Conservation (phyloP, 2,329 filamentous ascomycete species). For the Thermoascus crustaceus region DNA sequence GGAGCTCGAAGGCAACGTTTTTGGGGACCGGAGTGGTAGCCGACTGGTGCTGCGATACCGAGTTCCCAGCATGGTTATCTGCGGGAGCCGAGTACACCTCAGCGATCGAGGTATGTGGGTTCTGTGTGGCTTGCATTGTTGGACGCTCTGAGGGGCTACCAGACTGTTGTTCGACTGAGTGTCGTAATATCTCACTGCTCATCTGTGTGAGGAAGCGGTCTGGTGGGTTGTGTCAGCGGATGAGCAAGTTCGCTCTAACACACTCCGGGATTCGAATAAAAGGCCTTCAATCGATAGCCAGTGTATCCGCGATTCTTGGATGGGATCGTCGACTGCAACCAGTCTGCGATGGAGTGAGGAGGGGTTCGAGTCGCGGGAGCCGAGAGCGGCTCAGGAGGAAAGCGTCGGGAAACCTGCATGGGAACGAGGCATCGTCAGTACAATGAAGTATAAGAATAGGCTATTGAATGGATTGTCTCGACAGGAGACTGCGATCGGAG, state of each 20-base stretch:
- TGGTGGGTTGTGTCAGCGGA: constrained; percentile 9
- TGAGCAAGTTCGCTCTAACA: constrained; percentile 28
- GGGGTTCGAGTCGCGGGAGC: constrained; percentile 29
- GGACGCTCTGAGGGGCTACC: constrained; percentile 19
- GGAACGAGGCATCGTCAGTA: constrained; percentile 15
- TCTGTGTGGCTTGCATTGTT: constrained; percentile 26
- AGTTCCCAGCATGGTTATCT: constrained; percentile 21
- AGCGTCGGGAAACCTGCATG: constrained; percentile 19
- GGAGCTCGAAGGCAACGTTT: constrained; percentile 57
- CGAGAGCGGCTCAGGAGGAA: constrained; percentile 26
- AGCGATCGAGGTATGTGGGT: constrained; percentile 12
- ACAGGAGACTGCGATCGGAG: constrained; percentile 7
- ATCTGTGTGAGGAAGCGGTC: constrained; percentile 9
- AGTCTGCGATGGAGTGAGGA: constrained; percentile 15
- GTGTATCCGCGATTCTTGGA: constrained; percentile 23
- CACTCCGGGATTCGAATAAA: constrained; percentile 26
- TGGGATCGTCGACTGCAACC: constrained; percentile 20
- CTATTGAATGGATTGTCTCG: constrained; percentile 4
- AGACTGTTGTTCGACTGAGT: constrained; percentile 24
- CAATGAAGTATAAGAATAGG: constrained; percentile 9
- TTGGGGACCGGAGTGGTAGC: constrained; percentile 40
- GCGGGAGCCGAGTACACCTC: constrained; percentile 21
- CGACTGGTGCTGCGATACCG: constrained; percentile 25
- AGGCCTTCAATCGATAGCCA: constrained; percentile 20
- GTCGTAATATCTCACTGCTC: constrained; percentile 27